A percentile compares a stretch with the other conserved stretches of the same genome.
Conservation (phyloP, 495 filamentous ascomycete species). For the Delitschia confertaspora region DNA sequence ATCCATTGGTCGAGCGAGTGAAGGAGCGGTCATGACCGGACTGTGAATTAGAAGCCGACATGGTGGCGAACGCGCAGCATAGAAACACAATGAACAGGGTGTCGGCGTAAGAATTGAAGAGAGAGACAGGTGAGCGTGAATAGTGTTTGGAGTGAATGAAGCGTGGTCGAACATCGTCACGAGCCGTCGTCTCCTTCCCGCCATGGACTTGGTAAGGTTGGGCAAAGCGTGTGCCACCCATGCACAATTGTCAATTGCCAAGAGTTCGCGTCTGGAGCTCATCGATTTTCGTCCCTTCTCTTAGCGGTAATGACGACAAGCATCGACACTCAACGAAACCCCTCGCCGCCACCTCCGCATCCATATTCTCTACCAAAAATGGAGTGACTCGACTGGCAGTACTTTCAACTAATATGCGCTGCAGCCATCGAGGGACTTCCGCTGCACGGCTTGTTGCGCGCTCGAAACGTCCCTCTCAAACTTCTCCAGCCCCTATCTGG, state of each 20-base stretch:
- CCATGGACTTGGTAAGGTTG: not conserved
- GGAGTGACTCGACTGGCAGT: constrained; percentile 12
- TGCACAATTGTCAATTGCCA: constrained; percentile 1
- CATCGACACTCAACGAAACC: not conserved
- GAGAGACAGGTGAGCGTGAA: not conserved
- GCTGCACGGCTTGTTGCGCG: constrained; percentile 11
- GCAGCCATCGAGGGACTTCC: constrained; percentile 7
- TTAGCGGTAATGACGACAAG: not conserved
- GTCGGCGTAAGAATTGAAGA: not conserved
- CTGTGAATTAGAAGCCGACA: constrained; percentile 15
- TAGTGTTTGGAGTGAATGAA: not conserved
- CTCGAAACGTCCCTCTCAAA: constrained; percentile 3
- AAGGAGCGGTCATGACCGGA: not conserved
- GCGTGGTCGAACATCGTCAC: not conserved
- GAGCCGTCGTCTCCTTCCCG: not conserved
- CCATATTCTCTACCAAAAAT: not conserved
- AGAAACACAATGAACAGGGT: not conserved
- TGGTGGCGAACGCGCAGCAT: constrained; percentile 2
- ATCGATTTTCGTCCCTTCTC: no score
- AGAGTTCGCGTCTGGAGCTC: constrained; percentile 4
- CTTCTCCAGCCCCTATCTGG: constrained; percentile 3
- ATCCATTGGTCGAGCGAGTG: constrained; percentile 4
- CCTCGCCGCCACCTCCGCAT: not conserved
- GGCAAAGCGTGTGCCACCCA: not conserved
- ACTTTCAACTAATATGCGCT: constrained; percentile 15